Evolutionary conservation across 495 filamentous ascomycete species (phyloP), one percentile per base, ranked within the genome.

Genomic region (Lasiosphaeria hispida): DNA sequence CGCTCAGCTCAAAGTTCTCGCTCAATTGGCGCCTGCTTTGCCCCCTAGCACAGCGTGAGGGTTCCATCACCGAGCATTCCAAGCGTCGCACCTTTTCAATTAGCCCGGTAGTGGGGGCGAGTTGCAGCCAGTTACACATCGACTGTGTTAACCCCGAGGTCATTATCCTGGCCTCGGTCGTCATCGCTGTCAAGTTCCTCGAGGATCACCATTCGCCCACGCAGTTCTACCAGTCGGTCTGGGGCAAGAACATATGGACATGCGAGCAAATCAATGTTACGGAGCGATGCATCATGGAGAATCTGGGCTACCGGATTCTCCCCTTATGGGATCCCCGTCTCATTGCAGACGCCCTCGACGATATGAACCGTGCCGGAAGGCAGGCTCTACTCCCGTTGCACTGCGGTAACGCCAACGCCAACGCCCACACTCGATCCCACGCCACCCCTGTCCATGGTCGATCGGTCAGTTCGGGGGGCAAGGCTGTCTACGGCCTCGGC

Each of bases 241-340:
- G 77, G 79, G 81, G 78, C 30, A 66, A 64, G 41, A 67, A 75
- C 54, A 53, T 75, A 44, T 84, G 81, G 81, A 76, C 75, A 11
- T 73, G 69, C 64, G 72, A 76, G 49, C 79, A 82, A 71, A 69
- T 83, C 63, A 84, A 83, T 55, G 75, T 74, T 54, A 83, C 81
- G 13, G 77, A 82, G 59, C 65, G 74, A 15, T 78, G 74, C 63
- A 77, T 84, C 50, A 77, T 83, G 72, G 79, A 84, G 70, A 78
- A 70, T 64, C 63, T 84, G 42, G 70, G 70, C 41, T 82, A 79
- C 58, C 69, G 79, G 19, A 75, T 84, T 48, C 60, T 81, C 38
- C 78, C 79, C 4, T 63, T 84, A 11, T 82, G 76, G 71, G 71
- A 81, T 10, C 65, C 68, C 3, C 62, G 60, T 18, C 69, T 76